phyloP scores from a whole-genome alignment of 1,284 basidiomycete species.

The Caloboletus firmus region DNA sequence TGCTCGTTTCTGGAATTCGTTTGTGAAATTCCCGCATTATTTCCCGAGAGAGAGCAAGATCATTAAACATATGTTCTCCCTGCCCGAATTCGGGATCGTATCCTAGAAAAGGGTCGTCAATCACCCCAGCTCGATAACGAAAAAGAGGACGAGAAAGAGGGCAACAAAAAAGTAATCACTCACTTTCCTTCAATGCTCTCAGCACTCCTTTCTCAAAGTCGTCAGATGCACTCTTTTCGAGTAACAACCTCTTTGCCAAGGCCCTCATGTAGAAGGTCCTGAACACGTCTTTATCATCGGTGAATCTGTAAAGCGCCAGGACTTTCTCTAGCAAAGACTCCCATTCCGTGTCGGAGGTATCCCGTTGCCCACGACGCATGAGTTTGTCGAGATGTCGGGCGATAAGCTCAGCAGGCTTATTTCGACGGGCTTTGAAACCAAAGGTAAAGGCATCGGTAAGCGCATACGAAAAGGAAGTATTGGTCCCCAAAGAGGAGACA shows the following conservation, averaged over 20 bases:
- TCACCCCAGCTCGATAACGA: neutral
- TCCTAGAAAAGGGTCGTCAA: slow-evolving; percentile 43
- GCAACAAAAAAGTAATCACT: slow-evolving; percentile 31
- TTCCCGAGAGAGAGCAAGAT: slow-evolving; percentile 74
- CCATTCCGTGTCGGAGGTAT: slow-evolving; percentile 70
- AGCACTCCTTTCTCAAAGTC: slow-evolving; percentile 92
- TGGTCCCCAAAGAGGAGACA: slow-evolving; percentile 39
- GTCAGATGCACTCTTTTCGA: slow-evolving; percentile 85
- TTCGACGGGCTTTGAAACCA: slow-evolving; percentile 80
- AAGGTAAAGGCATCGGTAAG: slow-evolving; percentile 75
- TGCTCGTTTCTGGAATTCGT: slow-evolving; percentile 34
- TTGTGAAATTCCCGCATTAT: slow-evolving; percentile 59
- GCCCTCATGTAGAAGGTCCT: slow-evolving; percentile 92
- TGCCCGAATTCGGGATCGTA: slow-evolving; percentile 88
- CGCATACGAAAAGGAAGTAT: slow-evolving; percentile 58
- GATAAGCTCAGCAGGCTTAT: slow-evolving; percentile 93
- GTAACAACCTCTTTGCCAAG: slow-evolving; percentile 84
- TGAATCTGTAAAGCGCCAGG: slow-evolving; percentile 83
- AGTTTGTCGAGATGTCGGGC: slow-evolving; percentile 88
- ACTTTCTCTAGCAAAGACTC: slow-evolving; percentile 72
- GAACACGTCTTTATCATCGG: slow-evolving; percentile 91
- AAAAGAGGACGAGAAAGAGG: neutral
- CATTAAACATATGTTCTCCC: slow-evolving; percentile 90
- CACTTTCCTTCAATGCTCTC: slow-evolving; percentile 84
- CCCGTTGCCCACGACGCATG: slow-evolving; percentile 84